Conservation (phyloP, 2,329 filamentous ascomycete genomes). For the Neopestalotiopsis sp. region DNA sequence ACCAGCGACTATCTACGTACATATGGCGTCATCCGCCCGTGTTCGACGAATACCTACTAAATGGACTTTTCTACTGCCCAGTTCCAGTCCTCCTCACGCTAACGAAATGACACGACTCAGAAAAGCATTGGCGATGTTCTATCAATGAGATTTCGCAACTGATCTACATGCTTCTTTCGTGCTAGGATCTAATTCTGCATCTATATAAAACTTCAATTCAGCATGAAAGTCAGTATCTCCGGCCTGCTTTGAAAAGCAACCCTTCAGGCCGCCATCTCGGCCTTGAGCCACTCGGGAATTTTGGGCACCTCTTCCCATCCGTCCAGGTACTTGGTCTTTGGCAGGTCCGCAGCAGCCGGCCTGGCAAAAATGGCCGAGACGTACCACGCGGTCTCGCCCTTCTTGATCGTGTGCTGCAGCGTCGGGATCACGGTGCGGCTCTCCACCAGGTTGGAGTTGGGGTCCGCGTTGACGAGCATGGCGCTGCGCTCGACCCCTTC, state of each 20-base stretch:
- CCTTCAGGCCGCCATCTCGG: conserved; percentile 47
- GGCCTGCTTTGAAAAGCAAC: background rate
- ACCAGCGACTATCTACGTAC: too few species aligned
- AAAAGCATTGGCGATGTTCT: too few species aligned
- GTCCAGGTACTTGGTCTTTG: conserved; percentile 57
- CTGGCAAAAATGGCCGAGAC: conserved; percentile 74
- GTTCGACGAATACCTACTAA: too few species aligned
- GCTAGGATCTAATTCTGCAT: too few species aligned
- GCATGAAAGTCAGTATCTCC: too few species aligned
- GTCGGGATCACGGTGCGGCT: conserved; percentile 74
- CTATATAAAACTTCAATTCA: too few species aligned
- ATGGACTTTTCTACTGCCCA: too few species aligned
- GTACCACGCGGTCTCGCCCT: conserved; percentile 67
- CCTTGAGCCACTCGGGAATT: conserved; percentile 65
- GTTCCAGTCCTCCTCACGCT: too few species aligned
- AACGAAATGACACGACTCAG: too few species aligned
- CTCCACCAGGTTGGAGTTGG: conserved; percentile 79
- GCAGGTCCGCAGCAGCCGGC: conserved; percentile 59
- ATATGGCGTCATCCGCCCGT: too few species aligned
- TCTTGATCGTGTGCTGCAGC: conserved; percentile 64
- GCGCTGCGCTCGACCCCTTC: conserved; percentile 56
- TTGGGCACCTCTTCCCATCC: conserved; percentile 65
- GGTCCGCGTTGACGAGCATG: conserved; percentile 75
- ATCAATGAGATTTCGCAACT: too few species aligned
- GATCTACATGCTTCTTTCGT: too few species aligned